phyloP scores from a whole-genome alignment of 2,329 filamentous ascomycete species.

The Fusarium sublunatum region DNA sequence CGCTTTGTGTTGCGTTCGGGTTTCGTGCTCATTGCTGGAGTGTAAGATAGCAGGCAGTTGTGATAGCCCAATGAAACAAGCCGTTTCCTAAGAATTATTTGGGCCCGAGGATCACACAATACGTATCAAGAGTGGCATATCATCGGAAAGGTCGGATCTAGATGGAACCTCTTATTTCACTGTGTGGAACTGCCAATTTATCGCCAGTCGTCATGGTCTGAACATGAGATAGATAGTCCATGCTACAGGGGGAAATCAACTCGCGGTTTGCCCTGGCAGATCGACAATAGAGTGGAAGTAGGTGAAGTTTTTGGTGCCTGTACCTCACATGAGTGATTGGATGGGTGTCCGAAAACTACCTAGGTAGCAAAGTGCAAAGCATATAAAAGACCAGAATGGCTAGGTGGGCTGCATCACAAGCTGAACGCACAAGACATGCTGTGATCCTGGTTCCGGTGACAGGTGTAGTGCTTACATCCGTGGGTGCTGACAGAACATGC shows the following conservation, averaged over 20 bases:
- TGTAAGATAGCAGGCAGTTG: neutral
- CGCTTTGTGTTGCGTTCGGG: neutral
- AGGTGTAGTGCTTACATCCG: slow-evolving; percentile 6
- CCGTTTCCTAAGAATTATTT: slow-evolving; percentile 13
- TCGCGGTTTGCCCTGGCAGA: neutral
- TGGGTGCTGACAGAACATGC: slow-evolving; percentile 2
- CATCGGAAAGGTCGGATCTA: slow-evolving; percentile 7
- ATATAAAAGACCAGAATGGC: neutral
- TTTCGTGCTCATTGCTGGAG: slow-evolving; percentile 2
- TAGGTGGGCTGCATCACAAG: neutral
- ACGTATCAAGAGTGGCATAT: neutral
- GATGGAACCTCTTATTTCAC: neutral
- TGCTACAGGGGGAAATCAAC: neutral
- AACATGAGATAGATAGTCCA: neutral
- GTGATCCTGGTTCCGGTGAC: neutral
- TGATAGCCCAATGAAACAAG: slow-evolving; percentile 9
- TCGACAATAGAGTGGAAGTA: slow-evolving; percentile 12
- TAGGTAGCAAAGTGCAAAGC: neutral
- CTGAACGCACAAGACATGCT: neutral
- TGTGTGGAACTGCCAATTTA: neutral
- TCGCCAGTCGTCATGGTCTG: slow-evolving; percentile 1
- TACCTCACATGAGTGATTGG: slow-evolving; percentile 9
- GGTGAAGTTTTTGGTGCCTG: neutral
- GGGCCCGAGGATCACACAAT: neutral
- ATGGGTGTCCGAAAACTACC: neutral